A percentile compares a stretch with the other conserved stretches of the same genome.
Conservation (phyloP, 129 eudicot species). For the carrot (Daucus carota) region DH1_v3.0 NC_030385.2:1174001-1174500, state of each 20-base stretch:
- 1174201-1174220: background rate
- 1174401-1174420: constrained; percentile 81
- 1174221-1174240: background rate
- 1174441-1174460: constrained; percentile 36
- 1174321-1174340: no score
- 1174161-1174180: constrained; percentile 83
- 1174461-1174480: constrained; percentile 57
- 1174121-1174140: constrained; percentile 93
- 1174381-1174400: constrained; percentile 79
- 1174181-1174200: background rate
- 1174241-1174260: background rate
- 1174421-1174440: constrained; percentile 55
- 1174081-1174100: constrained; percentile 41
- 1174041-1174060: background rate
- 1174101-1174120: constrained; percentile 90
- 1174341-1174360: no score
- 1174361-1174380: constrained; percentile 84
- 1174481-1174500: constrained; percentile 70
- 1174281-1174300: background rate
- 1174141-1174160: constrained; percentile 99
- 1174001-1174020: background rate
- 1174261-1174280: background rate
- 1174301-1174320: no score
- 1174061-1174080: constrained; percentile 5
- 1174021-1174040: background rate